Conservation (phyloP, 768 basidiomycete species). For the Kwoniella pini region DNA sequence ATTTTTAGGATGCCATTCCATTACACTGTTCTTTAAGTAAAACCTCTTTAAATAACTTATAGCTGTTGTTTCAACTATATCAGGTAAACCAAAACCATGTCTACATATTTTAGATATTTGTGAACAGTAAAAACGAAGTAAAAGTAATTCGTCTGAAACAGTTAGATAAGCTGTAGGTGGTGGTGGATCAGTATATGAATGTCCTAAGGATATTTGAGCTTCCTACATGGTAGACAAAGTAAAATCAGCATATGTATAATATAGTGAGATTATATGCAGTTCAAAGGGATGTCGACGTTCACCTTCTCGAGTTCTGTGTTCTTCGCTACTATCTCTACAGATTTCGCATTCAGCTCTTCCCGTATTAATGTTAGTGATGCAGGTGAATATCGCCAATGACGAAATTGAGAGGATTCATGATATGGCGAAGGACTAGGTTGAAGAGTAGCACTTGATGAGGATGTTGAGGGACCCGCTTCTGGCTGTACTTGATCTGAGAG, state of each 20-base stretch:
- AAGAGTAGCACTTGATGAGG: background rate
- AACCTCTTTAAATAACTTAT: constrained; percentile 91
- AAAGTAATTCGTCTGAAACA: constrained; percentile 78
- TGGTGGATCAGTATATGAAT: constrained; percentile 57
- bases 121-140: constrained; percentile 84
- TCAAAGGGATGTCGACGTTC: too few relatives aligned
- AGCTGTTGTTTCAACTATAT: constrained; percentile 91
- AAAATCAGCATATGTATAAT: constrained; percentile 16
- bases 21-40: constrained; percentile 94
- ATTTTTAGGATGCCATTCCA: constrained; percentile 99
- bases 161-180: constrained; percentile 68
- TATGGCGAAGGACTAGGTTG: constrained; percentile 37
- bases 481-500: constrained; percentile 1
- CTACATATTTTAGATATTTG: constrained; percentile 80
- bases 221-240: constrained; percentile 3
- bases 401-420: constrained; percentile 58
- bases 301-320: constrained; percentile 82
- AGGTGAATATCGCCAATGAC: constrained; percentile 84
- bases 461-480: constrained; percentile 30
- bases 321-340: constrained; percentile 71
- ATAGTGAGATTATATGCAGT: too few relatives aligned
- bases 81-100: constrained; percentile 79
- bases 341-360: constrained; percentile 68
- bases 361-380: constrained; percentile 67
- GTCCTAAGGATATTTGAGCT: constrained; percentile 39